Base-by-base conservation (phyloP, 176 grass and related monocot genomes). In the Hordeum marinum region DNA sequence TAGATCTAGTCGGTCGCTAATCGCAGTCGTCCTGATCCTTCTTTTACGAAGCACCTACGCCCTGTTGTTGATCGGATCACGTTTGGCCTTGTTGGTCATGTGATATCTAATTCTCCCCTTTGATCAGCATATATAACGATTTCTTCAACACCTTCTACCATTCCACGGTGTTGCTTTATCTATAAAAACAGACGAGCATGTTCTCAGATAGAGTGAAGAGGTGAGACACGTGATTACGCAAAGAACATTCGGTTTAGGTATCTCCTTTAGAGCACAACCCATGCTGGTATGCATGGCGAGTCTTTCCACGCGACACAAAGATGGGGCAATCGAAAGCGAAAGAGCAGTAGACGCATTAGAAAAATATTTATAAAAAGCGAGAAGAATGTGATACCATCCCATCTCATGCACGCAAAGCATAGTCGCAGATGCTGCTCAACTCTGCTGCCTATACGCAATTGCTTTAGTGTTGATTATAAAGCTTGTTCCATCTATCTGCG, bases 211-310 rank as follows among this genome's bases (percentile, higher is more conserved):
- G 32, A 34, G 32, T 52, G 72, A n/a, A n/a, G n/a, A 71, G 20
- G 25, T 63, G 57, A 21, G 52, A 75, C 46, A 7, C 18, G 29
- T 48, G 26, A 39, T 77, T 80, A 80, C 26, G 84, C 76, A 80
- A 86, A 72, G 76, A 50, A 80, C 55, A 86, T 86, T 63, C 39
- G 31, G 13, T 32, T 60, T 7, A 34, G 36, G 26, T 23, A 11
- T 17, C 76, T 63, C 23, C 39, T 79, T 45, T 7, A 13, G 36
- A 13, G 8, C 8, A 10, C 4, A 39, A 42, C 13, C 26, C 36
- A 14, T 50, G 46, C 46, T 50, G 14, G 5, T 24, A 79, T 63
- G 76, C 35, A 42, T 79, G 35, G 10, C 23, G 18, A 79, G 23
- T 27, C 77, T 79, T 80, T 80, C 45, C 25, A 43, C 24, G 4